Conservation (phyloP, 2,329 filamentous ascomycete genomes). For the Pestalotiopsis sp. region DNA sequence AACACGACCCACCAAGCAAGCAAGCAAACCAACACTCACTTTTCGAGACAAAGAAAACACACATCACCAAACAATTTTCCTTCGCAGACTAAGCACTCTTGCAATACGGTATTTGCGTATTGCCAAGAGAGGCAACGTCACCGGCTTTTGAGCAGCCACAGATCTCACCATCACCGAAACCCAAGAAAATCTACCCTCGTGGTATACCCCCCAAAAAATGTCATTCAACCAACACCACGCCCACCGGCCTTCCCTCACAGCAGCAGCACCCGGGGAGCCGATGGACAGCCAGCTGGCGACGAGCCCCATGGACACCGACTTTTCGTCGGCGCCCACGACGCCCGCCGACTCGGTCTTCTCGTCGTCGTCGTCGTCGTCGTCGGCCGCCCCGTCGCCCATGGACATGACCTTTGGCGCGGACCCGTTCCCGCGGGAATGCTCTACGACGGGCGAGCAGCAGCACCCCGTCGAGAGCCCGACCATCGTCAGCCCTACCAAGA, state of each 20-base stretch:
- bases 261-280: background rate
- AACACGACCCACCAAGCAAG: background rate
- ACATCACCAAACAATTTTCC: background rate
- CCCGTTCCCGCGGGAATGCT: background rate
- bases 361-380: constrained; percentile 15
- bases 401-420: background rate
- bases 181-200: background rate
- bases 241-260: background rate
- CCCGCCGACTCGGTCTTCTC: constrained; percentile 6
- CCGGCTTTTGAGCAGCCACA: background rate
- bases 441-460: constrained; percentile 16
- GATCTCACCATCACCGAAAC: background rate
- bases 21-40: background rate
- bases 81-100: background rate
- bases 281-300: constrained; percentile 7
- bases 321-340: constrained; percentile 16
- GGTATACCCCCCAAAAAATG: background rate
- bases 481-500: background rate
- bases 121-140: background rate
- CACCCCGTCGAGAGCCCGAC: constrained; percentile 17
- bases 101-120: background rate
- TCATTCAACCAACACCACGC: constrained; percentile 8
- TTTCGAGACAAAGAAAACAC: background rate
- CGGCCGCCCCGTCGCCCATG: constrained; percentile 17
- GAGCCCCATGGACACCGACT: constrained; percentile 7